Evolutionary conservation across 768 basidiomycete species (phyloP).

Genomic region (Tricholomella constricta): DNA sequence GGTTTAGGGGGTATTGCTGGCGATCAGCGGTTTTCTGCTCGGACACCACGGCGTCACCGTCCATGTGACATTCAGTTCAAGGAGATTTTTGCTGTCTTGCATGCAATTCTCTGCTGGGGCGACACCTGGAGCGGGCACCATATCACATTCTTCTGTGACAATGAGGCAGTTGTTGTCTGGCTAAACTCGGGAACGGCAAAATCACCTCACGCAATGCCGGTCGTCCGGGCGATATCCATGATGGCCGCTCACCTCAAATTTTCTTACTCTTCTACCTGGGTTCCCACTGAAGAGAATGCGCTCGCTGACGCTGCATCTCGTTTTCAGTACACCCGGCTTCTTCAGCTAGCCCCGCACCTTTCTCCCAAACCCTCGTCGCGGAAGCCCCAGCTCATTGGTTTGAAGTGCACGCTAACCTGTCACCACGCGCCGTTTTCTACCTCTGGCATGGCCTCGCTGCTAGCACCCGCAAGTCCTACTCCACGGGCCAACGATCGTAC

Average conservation of each 20-base stretch:
- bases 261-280: conserved; percentile 2
- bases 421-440: conserved; percentile 21
- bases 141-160: not conserved
- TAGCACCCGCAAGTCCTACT: conserved; percentile 31
- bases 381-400: conserved; percentile 23
- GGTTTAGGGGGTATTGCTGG: conserved; percentile 25
- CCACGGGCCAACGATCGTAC: conserved; percentile 31
- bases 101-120: conserved; percentile 5
- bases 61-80: not conserved
- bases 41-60: not conserved
- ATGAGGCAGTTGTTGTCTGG: not conserved
- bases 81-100: not conserved
- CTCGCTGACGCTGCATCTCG: conserved; percentile 26
- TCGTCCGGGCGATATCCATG: not conserved
- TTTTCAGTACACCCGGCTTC: conserved; percentile 25
- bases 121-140: not conserved
- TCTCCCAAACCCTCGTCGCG: conserved; percentile 9
- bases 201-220: not conserved
- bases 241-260: not conserved
- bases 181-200: not conserved
- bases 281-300: not conserved
- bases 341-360: conserved; percentile 26
- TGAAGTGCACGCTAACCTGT: conserved; percentile 14
- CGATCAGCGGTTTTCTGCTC: not conserved
- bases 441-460: conserved; percentile 33